phyloP scores from a whole-genome alignment of 2,329 filamentous ascomycete genomes.

The Dothideomycetes sp. region DNA sequence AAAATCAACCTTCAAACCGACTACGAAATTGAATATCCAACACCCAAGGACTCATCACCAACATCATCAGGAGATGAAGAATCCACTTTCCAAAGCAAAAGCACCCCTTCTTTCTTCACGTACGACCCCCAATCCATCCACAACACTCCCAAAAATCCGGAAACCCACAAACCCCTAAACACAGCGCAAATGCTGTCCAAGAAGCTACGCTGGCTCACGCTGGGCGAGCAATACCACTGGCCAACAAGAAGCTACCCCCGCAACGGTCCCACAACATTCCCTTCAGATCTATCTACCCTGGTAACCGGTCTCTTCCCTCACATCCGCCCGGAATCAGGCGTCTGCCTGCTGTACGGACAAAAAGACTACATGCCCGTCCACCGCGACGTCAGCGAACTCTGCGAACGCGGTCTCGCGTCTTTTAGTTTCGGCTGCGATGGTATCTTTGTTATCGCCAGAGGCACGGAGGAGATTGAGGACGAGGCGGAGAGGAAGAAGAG shows the following conservation, averaged over 20 bases:
- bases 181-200: conserved; percentile 14
- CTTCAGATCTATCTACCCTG: conserved; percentile 11
- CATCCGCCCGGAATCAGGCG: conserved; percentile 15
- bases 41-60: not conserved
- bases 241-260: conserved; percentile 16
- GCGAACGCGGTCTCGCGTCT: conserved; percentile 12
- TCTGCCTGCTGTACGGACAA: conserved; percentile 15
- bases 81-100: conserved; percentile 7
- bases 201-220: conserved; percentile 17
- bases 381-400: conserved; percentile 16
- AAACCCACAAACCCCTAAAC: conserved; percentile 12
- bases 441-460: conserved; percentile 16
- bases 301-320: conserved; percentile 14
- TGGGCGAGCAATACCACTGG: conserved; percentile 17
- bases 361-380: conserved; percentile 18
- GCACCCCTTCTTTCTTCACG: conserved; percentile 26
- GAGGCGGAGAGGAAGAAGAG: conserved; percentile 21
- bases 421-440: conserved; percentile 17
- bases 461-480: conserved; percentile 3
- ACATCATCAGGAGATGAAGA: not conserved
- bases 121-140: conserved; percentile 19
- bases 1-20: conserved; percentile 15
- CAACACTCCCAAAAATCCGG: conserved; percentile 1
- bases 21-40: conserved; percentile 14
- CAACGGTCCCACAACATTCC: conserved; percentile 13